Evolutionary conservation across 2,329 filamentous ascomycete genomes (phyloP), one percentile per base, ranked within the genome.

Genomic region (Teratosphaeria pseudoeucalypti): DNA sequence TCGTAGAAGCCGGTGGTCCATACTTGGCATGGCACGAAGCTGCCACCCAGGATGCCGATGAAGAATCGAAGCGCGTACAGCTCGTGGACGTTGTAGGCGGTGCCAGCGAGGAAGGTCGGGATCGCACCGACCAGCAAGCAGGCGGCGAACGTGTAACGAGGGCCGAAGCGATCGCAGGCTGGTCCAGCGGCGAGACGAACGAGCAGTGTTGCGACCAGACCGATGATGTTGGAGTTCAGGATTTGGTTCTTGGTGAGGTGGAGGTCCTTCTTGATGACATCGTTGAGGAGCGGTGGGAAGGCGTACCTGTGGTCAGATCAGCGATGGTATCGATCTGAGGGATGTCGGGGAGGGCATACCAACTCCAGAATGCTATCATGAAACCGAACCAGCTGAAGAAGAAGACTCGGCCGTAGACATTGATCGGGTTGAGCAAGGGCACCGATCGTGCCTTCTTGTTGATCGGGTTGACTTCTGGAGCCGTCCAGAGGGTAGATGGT

Each of bases 1-100:
- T 96, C 91, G 72, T 90, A 96, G 79, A 95, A 96, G 0, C 87
- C 90, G 0, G 90, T 96, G 10, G 87, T 89, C 90, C 91, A 96
- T 6, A 95, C 92, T 71, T 95, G 90, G 72, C 90, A 95, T 12
- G 89, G 89, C 0, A 92, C 89, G 67, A 92, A 92, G 1, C 84
- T 83, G 2, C 86, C 87, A 49, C 89, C 89, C 0, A 92, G 82
- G 52, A 92, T 86, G 61, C 88, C 88, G 63, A 92, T 84, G 74
- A 92, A 92, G 78, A 92, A 92, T 53, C 89, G 84, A 55, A 88
- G 81, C 23, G 82, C 75, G 65, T 90, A 86, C n/a, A 92, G 81
- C 9, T 88, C 86, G 4, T 74, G 76, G 6, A 84, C 84, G 57
- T 81, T 85, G 55, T 84, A 85, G 47, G 92, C 84, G 1, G 90